Evolutionary conservation across 1,284 basidiomycete species (phyloP).

Genomic region (Athelia sp.): DNA sequence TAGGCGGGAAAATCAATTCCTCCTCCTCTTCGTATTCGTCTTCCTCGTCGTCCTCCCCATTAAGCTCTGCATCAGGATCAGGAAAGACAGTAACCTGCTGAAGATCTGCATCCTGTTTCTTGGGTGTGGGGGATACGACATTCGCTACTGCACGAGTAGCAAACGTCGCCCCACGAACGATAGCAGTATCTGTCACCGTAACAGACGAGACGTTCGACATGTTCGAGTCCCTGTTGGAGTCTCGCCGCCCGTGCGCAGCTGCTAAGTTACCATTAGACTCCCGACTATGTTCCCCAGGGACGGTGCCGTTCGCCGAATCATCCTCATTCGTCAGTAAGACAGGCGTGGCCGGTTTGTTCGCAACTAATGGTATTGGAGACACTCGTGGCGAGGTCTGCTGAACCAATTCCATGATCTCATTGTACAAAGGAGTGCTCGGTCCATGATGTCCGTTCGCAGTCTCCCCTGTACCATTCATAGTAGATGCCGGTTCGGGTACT

Average conservation of each 20-base stretch:
- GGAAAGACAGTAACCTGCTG: background rate
- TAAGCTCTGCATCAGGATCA: constrained; percentile 14
- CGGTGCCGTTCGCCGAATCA: constrained; percentile 6
- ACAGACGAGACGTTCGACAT: constrained; percentile 43
- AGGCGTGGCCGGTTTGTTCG: constrained; percentile 31
- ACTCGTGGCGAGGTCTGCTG: constrained; percentile 7
- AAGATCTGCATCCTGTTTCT: no score
- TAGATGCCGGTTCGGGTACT: no score
- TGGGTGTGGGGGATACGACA: constrained; percentile 28
- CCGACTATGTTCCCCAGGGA: no score
- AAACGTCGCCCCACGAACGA: constrained; percentile 31
- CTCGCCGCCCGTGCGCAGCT: constrained; percentile 9
- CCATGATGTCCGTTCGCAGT: constrained; percentile 3
- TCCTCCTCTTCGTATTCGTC: background rate
- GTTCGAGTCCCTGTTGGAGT: constrained; percentile 42
- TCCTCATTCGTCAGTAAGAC: constrained; percentile 24
- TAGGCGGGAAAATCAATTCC: background rate
- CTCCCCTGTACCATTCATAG: no score
- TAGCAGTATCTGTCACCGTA: constrained; percentile 43
- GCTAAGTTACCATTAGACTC: background rate
- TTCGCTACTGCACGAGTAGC: constrained; percentile 42
- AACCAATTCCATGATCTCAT: constrained; percentile 30
- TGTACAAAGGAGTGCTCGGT: constrained; percentile 22
- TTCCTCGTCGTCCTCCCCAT: constrained; percentile 2
- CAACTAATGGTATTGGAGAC: constrained; percentile 21